A percentile compares a stretch with the other conserved stretches of the same genome.
These are phyloP conservation scores for Neurospora discreta DNA, from an alignment of 495 filamentous ascomycete species.

Conservation along the genomic window DNA sequence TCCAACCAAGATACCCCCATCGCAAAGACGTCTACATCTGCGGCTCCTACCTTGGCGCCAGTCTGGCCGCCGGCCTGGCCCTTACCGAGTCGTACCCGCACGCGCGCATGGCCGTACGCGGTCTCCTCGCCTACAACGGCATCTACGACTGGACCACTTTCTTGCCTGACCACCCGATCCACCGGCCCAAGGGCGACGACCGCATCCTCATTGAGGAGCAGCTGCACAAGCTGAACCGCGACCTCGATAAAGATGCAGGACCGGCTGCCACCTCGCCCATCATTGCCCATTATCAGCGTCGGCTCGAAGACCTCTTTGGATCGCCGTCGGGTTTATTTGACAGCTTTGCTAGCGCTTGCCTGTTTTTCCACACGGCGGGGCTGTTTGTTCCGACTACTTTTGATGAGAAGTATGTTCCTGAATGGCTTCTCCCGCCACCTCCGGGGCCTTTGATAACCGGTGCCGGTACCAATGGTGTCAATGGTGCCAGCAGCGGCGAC, in stretches of 20 bases:
- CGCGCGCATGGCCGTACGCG: constrained; percentile 28
- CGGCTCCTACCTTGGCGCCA: constrained; percentile 39
- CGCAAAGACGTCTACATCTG: constrained; percentile 34
- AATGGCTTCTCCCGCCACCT: neutral
- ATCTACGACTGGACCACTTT: constrained; percentile 46
- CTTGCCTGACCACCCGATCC: constrained; percentile 31
- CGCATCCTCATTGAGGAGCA: neutral
- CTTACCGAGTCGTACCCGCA: constrained; percentile 33
- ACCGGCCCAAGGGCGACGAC: constrained; percentile 8
- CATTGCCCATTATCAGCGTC: neutral
- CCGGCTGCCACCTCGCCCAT: neutral
- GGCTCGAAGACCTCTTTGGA: constrained; percentile 24
- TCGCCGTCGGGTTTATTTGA: constrained; percentile 36
- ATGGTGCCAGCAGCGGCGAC: constrained; percentile 3
- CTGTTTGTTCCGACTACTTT: constrained; percentile 30
- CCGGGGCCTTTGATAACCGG: neutral
- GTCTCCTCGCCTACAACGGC: constrained; percentile 37
- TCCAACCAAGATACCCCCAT: constrained; percentile 10
- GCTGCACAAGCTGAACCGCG: neutral
- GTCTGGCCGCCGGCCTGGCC: constrained; percentile 35
- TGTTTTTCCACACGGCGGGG: constrained; percentile 41
- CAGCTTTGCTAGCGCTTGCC: constrained; percentile 38
- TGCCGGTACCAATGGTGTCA: neutral
- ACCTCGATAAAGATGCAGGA: neutral
- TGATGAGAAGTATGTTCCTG: neutral